phyloP scores from a whole-genome alignment of 2,329 filamentous ascomycete genomes.

The Xylaria sp. region DNA sequence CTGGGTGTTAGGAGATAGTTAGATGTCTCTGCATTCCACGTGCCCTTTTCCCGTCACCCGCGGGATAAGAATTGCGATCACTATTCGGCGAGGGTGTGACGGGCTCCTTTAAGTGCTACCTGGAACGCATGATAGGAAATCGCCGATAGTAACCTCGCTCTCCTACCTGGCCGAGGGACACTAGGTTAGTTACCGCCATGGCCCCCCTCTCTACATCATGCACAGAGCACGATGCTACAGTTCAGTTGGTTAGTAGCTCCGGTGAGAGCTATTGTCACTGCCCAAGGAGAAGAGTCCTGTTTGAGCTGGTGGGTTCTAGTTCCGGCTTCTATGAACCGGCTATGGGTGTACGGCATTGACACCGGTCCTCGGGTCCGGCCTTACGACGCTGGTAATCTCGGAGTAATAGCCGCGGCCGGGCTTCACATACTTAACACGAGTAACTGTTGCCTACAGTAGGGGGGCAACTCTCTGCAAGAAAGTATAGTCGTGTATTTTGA shows the following conservation, averaged over 20 bases:
- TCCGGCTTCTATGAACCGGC: neutral
- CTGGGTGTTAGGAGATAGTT: neutral
- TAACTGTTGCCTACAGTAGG: neutral
- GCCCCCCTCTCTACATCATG: neutral
- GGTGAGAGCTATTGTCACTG: neutral
- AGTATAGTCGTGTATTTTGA: neutral
- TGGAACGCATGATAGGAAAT: neutral
- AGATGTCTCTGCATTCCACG: neutral
- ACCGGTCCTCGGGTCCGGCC: neutral
- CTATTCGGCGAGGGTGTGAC: neutral
- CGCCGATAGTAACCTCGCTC: neutral
- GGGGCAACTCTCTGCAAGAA: neutral
- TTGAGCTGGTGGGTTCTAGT: neutral
- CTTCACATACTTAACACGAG: neutral
- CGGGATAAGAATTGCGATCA: neutral
- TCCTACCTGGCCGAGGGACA: neutral
- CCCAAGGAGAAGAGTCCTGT: neutral
- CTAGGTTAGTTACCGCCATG: neutral
- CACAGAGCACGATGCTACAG: neutral
- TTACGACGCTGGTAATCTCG: neutral
- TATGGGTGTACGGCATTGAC: neutral
- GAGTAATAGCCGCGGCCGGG: neutral
- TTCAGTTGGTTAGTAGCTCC: neutral
- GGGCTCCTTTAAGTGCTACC: neutral
- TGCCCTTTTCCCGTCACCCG: neutral